A percentile compares a stretch with the other conserved stretches of the same genome.
phyloP scores from a whole-genome alignment of 805 yeast species.

The Yarrowia sp. region DNA sequence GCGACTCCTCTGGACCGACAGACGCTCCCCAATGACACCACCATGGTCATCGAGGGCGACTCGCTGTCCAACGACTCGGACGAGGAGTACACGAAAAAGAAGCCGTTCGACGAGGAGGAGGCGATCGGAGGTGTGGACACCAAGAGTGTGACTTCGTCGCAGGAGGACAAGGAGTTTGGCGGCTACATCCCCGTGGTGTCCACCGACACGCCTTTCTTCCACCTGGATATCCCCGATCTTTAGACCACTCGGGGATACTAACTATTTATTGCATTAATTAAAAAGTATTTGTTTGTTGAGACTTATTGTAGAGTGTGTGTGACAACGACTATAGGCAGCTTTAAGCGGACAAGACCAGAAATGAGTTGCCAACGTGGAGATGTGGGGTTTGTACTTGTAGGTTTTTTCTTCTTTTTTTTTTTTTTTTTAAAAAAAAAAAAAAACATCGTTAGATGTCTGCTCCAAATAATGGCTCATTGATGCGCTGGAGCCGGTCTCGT shows the following conservation, averaged over 20 bases:
- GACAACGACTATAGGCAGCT: too few relatives aligned
- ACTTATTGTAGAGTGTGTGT: too few relatives aligned
- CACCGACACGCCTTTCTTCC: constrained; percentile 74
- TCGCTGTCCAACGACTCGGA: constrained; percentile 9
- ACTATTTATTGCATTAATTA: constrained; percentile 22
- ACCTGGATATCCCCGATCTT: constrained; percentile 65
- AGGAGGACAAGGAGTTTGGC: constrained; percentile 39
- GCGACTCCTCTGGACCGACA: constrained; percentile 1
- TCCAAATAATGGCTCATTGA: too few relatives aligned
- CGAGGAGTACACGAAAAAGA: constrained; percentile 18
- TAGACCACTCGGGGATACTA: background rate
- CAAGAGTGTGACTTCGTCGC: constrained; percentile 27
- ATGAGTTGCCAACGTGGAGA: too few relatives aligned
- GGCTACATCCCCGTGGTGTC: constrained; percentile 54
- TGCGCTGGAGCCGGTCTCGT: too few relatives aligned
- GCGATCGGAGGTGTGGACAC: constrained; percentile 11
- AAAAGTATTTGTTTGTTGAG: background rate
- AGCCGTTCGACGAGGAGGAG: constrained; percentile 31
- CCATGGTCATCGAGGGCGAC: constrained; percentile 23
- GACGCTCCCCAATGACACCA: background rate
- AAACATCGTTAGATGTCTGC: too few relatives aligned
- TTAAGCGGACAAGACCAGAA: too few relatives aligned
- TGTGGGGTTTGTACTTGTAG: too few relatives aligned
- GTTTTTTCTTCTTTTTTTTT: too few relatives aligned
- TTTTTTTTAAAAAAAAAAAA: too few relatives aligned